These are phyloP conservation scores for Betula pendula DNA, from an alignment of 306 rosid species.

Conservation along the genomic window DNA sequence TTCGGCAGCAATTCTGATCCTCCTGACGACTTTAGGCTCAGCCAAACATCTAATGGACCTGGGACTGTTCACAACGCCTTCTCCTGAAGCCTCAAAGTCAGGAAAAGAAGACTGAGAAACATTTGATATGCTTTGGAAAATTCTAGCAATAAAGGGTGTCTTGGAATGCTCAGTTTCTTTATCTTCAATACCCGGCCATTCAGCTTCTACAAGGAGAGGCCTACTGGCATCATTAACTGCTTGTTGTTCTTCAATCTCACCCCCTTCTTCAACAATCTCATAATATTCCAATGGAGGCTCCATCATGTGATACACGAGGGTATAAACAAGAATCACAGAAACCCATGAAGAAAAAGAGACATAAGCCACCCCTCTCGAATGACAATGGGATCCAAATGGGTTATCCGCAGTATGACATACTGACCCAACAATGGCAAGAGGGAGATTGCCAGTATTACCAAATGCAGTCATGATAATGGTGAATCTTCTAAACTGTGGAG, in stretches of 20 bases:
- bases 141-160: conserved; percentile 70
- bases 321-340: conserved; percentile 81
- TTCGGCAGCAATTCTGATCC: conserved; percentile 72
- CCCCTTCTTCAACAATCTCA: conserved; percentile 43
- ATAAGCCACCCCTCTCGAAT: conserved; percentile 81
- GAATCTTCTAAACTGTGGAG: conserved; percentile 62
- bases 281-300: conserved; percentile 81
- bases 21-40: conserved; percentile 76
- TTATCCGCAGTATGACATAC: conserved; percentile 65
- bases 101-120: conserved; percentile 47
- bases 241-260: conserved; percentile 40
- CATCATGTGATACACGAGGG: conserved; percentile 95
- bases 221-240: conserved; percentile 53
- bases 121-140: conserved; percentile 55
- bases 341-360: conserved; percentile 89
- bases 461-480: conserved; percentile 83
- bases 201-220: conserved; percentile 90
- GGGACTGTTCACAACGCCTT: conserved; percentile 51
- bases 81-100: conserved; percentile 45
- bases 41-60: conserved; percentile 76
- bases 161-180: conserved; percentile 85
- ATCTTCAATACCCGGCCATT: conserved; percentile 96
- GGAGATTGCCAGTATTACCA: conserved; percentile 91
- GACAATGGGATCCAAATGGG: conserved; percentile 77
- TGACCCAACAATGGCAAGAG: conserved; percentile 74